These are phyloP conservation scores for Blastobotrys petasosporus DNA, from an alignment of 1,139 yeast species.

Conservation along the genomic window DNA sequence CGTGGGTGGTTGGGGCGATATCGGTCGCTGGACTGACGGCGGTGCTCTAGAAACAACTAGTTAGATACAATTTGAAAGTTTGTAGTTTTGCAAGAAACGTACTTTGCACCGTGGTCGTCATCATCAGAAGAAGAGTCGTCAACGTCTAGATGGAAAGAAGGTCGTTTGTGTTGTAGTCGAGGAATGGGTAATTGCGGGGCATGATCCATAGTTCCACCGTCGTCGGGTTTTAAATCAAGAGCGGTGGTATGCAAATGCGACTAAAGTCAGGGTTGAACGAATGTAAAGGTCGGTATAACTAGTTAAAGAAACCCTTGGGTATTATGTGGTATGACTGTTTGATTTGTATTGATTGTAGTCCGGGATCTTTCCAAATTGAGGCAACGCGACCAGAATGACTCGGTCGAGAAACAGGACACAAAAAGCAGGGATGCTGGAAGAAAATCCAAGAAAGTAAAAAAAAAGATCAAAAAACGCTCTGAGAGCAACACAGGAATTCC, in stretches of 20 bases:
- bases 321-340: too few species aligned
- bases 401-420: neutral
- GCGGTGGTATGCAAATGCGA: too few species aligned
- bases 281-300: too few species aligned
- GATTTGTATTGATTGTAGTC: neutral
- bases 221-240: too few species aligned
- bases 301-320: too few species aligned
- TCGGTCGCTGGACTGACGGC: neutral
- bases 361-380: neutral
- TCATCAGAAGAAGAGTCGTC: slow-evolving; percentile 18
- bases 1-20: neutral
- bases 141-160: slow-evolving; percentile 19
- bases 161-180: slow-evolving; percentile 11
- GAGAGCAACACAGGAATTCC: neutral
- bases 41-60: neutral
- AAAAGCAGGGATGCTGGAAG: neutral
- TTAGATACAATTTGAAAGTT: neutral
- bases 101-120: neutral
- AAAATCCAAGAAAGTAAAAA: neutral
- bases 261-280: neutral
- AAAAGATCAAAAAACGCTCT: neutral
- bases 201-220: slow-evolving; percentile 7
- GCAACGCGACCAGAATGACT: neutral
- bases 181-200: slow-evolving; percentile 1
- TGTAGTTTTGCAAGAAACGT: too few species aligned